A percentile compares a stretch with the other conserved stretches of the same genome.
Conservation (phyloP, 345 rosid species). For the Citrus australasica region DNA sequence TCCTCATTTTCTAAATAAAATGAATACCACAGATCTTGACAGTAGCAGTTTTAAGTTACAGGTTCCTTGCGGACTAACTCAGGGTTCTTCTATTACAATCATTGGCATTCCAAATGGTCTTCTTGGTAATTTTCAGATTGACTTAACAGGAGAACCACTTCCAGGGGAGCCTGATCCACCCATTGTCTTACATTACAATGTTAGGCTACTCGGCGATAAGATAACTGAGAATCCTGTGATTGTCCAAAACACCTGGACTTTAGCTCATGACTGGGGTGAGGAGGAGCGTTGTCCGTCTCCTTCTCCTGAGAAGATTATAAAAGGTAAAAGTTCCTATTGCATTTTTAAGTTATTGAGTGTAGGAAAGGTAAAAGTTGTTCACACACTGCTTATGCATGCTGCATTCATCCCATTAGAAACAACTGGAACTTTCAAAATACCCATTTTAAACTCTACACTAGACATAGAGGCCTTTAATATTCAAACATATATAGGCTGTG, state of each 20-base stretch:
- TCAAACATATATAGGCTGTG: not conserved
- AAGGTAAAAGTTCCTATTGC: slow-evolving; percentile 39
- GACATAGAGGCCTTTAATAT: not conserved
- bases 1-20: slow-evolving; percentile 77
- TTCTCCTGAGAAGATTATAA: slow-evolving; percentile 62
- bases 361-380: not conserved
- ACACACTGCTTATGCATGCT: slow-evolving; percentile 1
- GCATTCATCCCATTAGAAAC: not conserved
- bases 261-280: slow-evolving; percentile 89
- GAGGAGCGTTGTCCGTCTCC: slow-evolving; percentile 97
- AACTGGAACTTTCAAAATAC: not conserved
- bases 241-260: slow-evolving; percentile 96
- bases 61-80: slow-evolving; percentile 92
- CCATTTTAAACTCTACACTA: not conserved
- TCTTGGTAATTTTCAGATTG: slow-evolving; percentile 82
- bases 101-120: slow-evolving; percentile 89
- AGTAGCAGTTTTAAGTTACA: slow-evolving; percentile 46
- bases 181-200: slow-evolving; percentile 85
- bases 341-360: not conserved
- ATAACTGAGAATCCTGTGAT: slow-evolving; percentile 94
- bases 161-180: slow-evolving; percentile 99
- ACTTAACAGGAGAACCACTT: slow-evolving; percentile 86
- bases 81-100: slow-evolving; percentile 87
- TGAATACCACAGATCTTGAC: slow-evolving; percentile 66
- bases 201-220: slow-evolving; percentile 95